These are phyloP conservation scores for Allium fistulosum DNA, from an alignment of 106 monocot genomes.

Conservation along the genomic window DNA sequence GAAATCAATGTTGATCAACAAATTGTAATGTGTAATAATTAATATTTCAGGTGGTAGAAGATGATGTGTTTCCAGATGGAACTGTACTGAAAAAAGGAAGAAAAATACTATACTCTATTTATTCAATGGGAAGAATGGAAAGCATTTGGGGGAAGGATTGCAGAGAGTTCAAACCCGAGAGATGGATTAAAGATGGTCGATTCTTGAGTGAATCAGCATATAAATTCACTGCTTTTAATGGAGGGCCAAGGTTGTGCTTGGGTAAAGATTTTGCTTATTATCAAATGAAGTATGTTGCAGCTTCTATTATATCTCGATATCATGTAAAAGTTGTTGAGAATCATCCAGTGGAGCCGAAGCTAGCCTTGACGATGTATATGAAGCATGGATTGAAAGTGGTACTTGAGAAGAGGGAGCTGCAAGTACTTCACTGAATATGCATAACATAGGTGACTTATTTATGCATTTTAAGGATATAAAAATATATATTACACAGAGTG, in stretches of 20 bases:
- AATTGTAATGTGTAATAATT: not conserved
- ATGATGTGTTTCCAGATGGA: conserved; percentile 69
- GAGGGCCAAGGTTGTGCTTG: conserved; percentile 80
- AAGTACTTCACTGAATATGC: too few species aligned
- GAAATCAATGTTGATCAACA: not conserved
- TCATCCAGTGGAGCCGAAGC: conserved; percentile 69
- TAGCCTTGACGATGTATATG: conserved; percentile 96
- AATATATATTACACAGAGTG: too few species aligned
- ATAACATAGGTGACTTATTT: too few species aligned
- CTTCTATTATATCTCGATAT: conserved; percentile 62
- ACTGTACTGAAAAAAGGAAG: conserved; percentile 71
- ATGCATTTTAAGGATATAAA: too few species aligned
- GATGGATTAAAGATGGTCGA: conserved; percentile 41
- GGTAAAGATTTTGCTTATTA: conserved; percentile 98
- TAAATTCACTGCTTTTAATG: conserved; percentile 97
- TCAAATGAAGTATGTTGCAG: conserved; percentile 78
- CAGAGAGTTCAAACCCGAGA: conserved; percentile 73
- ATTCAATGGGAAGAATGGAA: conserved; percentile 92
- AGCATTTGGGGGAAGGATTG: conserved; percentile 95
- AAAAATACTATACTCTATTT: conserved; percentile 82
- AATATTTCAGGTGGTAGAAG: conserved; percentile 30
- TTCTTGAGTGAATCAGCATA: conserved; percentile 76
- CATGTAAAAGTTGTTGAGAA: conserved; percentile 53
- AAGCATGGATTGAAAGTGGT: conserved; percentile 72
- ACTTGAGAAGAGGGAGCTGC: conserved; percentile 25